phyloP scores from a whole-genome alignment of 352 stramenopile species.

The Phytopythium helicoides region DNA sequence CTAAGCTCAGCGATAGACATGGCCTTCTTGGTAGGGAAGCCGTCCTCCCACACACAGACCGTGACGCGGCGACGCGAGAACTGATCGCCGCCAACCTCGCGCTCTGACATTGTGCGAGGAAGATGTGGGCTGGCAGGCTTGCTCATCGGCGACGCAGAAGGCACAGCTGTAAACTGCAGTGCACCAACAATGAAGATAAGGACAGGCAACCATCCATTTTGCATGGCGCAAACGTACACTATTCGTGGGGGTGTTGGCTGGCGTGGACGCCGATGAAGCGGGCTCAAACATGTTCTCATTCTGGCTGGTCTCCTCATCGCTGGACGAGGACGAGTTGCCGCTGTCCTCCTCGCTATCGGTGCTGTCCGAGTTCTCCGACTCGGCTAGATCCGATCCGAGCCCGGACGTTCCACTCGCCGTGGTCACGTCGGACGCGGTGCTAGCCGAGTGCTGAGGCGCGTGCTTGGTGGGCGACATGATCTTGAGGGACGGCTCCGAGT shows the following conservation, averaged over 20 bases:
- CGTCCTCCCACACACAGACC: constrained; percentile 78
- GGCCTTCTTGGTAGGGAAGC: constrained; percentile 58
- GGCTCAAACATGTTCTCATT: constrained; percentile 42
- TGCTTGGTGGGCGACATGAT: constrained; percentile 57
- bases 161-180: constrained; percentile 7
- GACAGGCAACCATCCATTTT: not conserved
- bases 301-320: constrained; percentile 40
- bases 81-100: constrained; percentile 36
- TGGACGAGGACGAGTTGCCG: constrained; percentile 71
- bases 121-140: constrained; percentile 28
- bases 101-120: constrained; percentile 30
- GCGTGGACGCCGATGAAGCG: constrained; percentile 13
- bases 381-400: constrained; percentile 52
- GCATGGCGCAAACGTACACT: constrained; percentile 19
- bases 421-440: constrained; percentile 14
- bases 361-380: constrained; percentile 75
- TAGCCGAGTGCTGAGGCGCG: constrained; percentile 10
- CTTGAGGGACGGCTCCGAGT: constrained; percentile 51
- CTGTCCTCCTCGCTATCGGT: constrained; percentile 81
- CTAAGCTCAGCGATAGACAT: constrained; percentile 82
- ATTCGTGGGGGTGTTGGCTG: constrained; percentile 21
- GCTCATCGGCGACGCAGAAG: constrained; percentile 7
- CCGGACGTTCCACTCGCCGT: constrained; percentile 31
- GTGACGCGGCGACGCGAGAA: constrained; percentile 66
- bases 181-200: constrained; percentile 1